Evolutionary conservation across 1,284 basidiomycete genomes (phyloP).

Genomic region (Fomitopsis palustris): DNA sequence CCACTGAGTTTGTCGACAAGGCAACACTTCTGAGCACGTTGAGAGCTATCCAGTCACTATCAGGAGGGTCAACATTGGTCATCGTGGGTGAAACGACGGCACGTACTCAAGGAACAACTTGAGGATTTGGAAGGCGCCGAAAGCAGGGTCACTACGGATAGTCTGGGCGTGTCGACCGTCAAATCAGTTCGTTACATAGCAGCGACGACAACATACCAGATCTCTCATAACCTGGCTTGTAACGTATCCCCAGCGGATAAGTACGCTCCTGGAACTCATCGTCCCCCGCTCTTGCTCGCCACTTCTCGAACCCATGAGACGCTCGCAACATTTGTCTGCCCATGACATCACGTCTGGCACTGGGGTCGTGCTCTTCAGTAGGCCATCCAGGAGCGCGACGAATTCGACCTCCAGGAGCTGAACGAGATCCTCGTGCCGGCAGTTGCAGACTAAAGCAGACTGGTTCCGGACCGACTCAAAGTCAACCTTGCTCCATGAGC

Average conservation of each 20-base stretch:
- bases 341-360: conserved; percentile 83
- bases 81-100: conserved; percentile 10
- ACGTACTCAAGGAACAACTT: conserved; percentile 86
- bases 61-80: conserved; percentile 17
- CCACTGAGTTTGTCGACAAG: conserved; percentile 82
- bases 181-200: conserved; percentile 7
- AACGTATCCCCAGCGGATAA: conserved; percentile 89
- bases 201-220: conserved; percentile 45
- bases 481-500: conserved; percentile 82
- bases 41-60: conserved; percentile 84
- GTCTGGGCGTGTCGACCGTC: conserved; percentile 46
- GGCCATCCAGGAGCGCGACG: conserved; percentile 66
- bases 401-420: conserved; percentile 84
- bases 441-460: conserved; percentile 87
- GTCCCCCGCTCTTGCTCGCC: conserved; percentile 67
- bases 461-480: conserved; percentile 89
- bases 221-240: conserved; percentile 88
- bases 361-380: conserved; percentile 73
- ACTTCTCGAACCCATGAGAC: conserved; percentile 69
- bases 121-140: conserved; percentile 86
- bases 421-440: conserved; percentile 82
- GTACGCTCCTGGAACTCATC: conserved; percentile 82
- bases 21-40: conserved; percentile 84
- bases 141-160: conserved; percentile 84
- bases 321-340: conserved; percentile 85